Percentiles rank a stretch among this genome's conserved stretches.
phyloP scores from a whole-genome alignment of 225 moss, liverwort and hornwort species.

The Antitrichia curtipendula region DNA sequence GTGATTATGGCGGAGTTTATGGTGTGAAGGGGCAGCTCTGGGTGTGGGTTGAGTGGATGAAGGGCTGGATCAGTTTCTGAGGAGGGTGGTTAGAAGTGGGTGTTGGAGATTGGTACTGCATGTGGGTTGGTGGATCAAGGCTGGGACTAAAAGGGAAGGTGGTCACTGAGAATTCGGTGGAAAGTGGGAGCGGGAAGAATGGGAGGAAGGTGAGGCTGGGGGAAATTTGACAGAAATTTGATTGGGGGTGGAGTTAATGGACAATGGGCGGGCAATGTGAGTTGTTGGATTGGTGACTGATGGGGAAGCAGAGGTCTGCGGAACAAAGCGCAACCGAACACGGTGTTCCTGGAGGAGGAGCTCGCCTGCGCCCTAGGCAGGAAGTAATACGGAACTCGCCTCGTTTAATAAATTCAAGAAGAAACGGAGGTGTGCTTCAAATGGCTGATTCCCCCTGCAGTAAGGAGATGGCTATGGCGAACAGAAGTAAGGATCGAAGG shows the following conservation, averaged over 20 bases:
- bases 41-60: too few species aligned
- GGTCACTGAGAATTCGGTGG: too few species aligned
- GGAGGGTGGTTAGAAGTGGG: too few species aligned
- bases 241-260: not conserved
- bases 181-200: too few species aligned
- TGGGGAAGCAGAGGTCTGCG: conserved; percentile 25
- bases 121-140: too few species aligned
- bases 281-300: not conserved
- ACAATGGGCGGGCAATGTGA: conserved; percentile 1
- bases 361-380: conserved; percentile 32
- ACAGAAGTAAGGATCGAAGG: conserved; percentile 26
- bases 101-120: too few species aligned
- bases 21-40: too few species aligned
- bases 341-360: conserved; percentile 16
- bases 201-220: not conserved
- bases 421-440: not conserved
- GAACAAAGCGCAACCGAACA: conserved; percentile 16
- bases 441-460: conserved; percentile 21
- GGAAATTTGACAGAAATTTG: not conserved
- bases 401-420: conserved; percentile 1
- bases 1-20: too few species aligned
- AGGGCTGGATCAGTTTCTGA: too few species aligned
- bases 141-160: too few species aligned
- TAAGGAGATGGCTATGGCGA: conserved; percentile 20
- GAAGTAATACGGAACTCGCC: conserved; percentile 36